phyloP scores from a whole-genome alignment of 345 rosid genomes.

The Erodium maritimum region DNA sequence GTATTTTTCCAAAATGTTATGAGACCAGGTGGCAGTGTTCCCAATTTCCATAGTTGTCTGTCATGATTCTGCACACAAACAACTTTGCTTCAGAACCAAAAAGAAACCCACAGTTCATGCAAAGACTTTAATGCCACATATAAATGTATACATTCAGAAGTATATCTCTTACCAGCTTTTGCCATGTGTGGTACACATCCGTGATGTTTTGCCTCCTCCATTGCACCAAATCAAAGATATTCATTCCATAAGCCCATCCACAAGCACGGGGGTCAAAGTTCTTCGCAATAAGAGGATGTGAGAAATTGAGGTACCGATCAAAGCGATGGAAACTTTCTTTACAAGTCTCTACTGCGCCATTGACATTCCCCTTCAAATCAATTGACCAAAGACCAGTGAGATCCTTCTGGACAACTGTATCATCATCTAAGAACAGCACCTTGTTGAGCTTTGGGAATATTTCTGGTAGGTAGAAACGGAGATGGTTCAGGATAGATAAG shows the following conservation, averaged over 20 bases:
- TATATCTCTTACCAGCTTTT: conserved; percentile 55
- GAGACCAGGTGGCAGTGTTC: conserved; percentile 44
- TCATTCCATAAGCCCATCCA: conserved; percentile 99
- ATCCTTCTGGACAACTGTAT: conserved; percentile 88
- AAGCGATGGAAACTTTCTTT: conserved; percentile 94
- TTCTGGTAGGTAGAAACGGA: conserved; percentile 94
- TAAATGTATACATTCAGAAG: background rate
- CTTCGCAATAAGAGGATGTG: conserved; percentile 81
- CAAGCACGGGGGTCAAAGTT: conserved; percentile 88
- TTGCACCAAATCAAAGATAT: conserved; percentile 72
- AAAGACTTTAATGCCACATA: background rate
- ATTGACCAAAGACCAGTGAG: conserved; percentile 73
- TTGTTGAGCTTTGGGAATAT: conserved; percentile 84
- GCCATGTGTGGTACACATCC: conserved; percentile 83
- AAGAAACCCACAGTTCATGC: background rate
- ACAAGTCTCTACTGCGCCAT: conserved; percentile 99
- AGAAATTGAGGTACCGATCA: conserved; percentile 94
- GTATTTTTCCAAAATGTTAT: conserved; percentile 40
- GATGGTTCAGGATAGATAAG: conserved; percentile 89
- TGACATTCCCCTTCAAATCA: conserved; percentile 86
- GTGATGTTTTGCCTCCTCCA: conserved; percentile 92
- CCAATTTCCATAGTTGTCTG: conserved; percentile 40
- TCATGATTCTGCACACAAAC: conserved; percentile 27
- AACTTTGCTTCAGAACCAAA: background rate
- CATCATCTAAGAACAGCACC: conserved; percentile 90